Percentiles rank a stretch among this genome's conserved stretches.
Conservation (phyloP, 2,329 filamentous ascomycete genomes). For the Verticillium nonalfalfae region DNA sequence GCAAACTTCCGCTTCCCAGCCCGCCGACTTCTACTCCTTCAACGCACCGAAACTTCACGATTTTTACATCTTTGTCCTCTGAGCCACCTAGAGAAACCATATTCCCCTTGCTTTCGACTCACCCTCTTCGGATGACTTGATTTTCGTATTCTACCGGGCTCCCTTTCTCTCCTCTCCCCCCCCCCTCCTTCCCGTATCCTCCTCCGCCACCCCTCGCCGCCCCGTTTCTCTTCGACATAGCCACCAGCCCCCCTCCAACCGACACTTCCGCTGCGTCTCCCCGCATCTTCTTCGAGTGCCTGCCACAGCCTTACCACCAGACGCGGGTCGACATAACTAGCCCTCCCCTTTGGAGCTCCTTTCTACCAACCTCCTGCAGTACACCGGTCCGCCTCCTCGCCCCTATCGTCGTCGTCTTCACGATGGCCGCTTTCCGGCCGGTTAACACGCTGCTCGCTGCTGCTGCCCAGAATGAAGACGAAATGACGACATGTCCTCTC, state of each 20-base stretch:
- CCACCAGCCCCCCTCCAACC: background rate
- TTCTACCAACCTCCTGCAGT: conserved; percentile 9
- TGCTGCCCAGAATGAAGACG: conserved; percentile 24
- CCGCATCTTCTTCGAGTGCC: background rate
- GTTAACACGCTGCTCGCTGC: conserved; percentile 35
- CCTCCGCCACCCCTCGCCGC: background rate
- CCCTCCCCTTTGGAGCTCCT: conserved; percentile 14
- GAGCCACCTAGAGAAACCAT: background rate
- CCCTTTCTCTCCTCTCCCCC: conserved; percentile 2
- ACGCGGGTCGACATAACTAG: background rate
- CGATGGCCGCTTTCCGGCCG: conserved; percentile 43
- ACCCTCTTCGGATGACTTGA: conserved; percentile 10
- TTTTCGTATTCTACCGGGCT: background rate
- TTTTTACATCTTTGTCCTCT: background rate
- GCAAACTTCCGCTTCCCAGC: conserved; percentile 1
- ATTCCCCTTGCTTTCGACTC: background rate
- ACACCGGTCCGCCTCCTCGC: background rate
- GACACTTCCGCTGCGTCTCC: background rate
- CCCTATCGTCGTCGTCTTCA: conserved; percentile 13
- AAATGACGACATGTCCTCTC: conserved; percentile 27
- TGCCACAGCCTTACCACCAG: conserved; percentile 5
- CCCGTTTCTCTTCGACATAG: background rate
- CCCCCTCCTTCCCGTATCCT: background rate
- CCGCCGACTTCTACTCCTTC: background rate
- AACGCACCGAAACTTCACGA: background rate